phyloP scores from a whole-genome alignment of 176 grass and related monocot species.

The Juncus inflexus region DNA sequence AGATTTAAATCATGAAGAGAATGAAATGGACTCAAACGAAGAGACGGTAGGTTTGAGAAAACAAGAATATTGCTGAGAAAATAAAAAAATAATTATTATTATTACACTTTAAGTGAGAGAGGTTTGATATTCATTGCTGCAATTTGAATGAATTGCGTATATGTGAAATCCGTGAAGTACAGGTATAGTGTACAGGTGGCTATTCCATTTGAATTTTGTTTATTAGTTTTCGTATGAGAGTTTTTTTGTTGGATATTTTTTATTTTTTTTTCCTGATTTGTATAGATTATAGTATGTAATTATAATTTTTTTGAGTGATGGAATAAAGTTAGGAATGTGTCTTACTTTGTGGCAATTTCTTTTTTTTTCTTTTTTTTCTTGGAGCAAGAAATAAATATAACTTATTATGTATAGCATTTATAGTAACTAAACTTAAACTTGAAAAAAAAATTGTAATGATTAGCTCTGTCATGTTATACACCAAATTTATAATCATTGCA shows the following conservation, averaged over 20 bases:
- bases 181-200: constrained; percentile 7
- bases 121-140: not conserved
- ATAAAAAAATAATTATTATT: not conserved
- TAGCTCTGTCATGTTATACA: too few relatives aligned
- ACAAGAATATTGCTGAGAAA: constrained; percentile 51
- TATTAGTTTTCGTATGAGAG: too few relatives aligned
- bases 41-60: constrained; percentile 52
- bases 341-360: not conserved
- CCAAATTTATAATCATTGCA: too few relatives aligned
- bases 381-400: constrained; percentile 4
- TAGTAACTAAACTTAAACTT: too few relatives aligned
- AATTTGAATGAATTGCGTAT: not conserved
- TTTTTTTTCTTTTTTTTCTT: constrained; percentile 6
- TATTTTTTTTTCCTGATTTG: too few relatives aligned
- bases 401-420: not conserved
- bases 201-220: constrained; percentile 21
- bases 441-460: too few relatives aligned
- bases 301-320: too few relatives aligned
- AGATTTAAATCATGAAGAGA: constrained; percentile 60
- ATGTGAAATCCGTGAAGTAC: not conserved
- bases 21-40: constrained; percentile 42
- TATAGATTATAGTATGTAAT: too few relatives aligned
- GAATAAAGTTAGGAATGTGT: too few relatives aligned
- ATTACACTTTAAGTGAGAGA: not conserved
- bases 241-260: too few relatives aligned